Conservation (phyloP, 2,329 filamentous ascomycete genomes). For the Penicillium sp. region DNA sequence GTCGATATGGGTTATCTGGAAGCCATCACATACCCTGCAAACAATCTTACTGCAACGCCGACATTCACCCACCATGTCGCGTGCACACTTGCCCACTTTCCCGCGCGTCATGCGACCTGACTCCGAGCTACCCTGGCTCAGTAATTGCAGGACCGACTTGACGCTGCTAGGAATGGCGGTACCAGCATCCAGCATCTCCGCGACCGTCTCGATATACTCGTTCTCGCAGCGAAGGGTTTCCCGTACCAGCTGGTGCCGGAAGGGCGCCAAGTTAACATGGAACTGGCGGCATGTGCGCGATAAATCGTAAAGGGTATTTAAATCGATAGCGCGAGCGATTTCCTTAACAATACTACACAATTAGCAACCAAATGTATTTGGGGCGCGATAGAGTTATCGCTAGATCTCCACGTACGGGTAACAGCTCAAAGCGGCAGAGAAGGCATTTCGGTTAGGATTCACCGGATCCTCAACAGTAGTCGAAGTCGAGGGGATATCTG, state of each 20-base stretch:
- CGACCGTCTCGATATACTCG: slow-evolving; percentile 54
- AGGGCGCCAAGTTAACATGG: slow-evolving; percentile 74
- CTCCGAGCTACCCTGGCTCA: slow-evolving; percentile 31
- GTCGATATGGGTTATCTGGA: not conserved
- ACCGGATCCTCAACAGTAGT: not conserved
- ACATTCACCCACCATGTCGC: slow-evolving; percentile 84
- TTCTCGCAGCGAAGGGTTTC: slow-evolving; percentile 79
- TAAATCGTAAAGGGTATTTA: slow-evolving; percentile 82
- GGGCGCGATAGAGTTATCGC: not conserved
- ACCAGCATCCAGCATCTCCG: slow-evolving; percentile 46
- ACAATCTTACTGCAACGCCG: slow-evolving; percentile 74
- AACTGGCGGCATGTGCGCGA: slow-evolving; percentile 80
- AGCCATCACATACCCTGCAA: slow-evolving; percentile 67
- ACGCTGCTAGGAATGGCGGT: slow-evolving; percentile 32
- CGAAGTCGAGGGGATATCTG: not conserved
- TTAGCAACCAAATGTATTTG: not conserved
- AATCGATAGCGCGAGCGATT: slow-evolving; percentile 75
- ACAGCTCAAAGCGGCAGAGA: slow-evolving; percentile 48
- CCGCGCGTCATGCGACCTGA: slow-evolving; percentile 55
- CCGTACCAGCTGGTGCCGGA: slow-evolving; percentile 69
- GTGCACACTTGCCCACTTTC: slow-evolving; percentile 76
- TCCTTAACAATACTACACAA: slow-evolving; percentile 70
- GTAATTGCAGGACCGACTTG: slow-evolving; percentile 31
- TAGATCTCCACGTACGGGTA: slow-evolving; percentile 45
- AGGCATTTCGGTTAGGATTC: slow-evolving; percentile 32